Conservation (phyloP, 345 rosid species). For the Raphanus sativus region DNA sequence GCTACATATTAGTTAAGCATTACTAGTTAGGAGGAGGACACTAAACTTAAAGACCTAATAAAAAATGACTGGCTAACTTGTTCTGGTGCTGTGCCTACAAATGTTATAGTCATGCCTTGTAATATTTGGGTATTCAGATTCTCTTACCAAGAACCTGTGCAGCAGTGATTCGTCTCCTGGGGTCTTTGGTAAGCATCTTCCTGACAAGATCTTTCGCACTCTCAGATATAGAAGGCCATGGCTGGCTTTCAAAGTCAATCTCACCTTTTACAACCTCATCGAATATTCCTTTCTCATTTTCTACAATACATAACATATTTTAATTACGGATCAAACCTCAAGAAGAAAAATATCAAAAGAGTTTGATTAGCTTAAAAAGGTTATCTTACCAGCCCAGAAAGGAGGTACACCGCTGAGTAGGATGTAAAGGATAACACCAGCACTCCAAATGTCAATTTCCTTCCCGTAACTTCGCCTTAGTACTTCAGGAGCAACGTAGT, state of each 20-base stretch:
- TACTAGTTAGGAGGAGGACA: slow-evolving; percentile 10
- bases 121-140: neutral
- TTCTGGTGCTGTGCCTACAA: neutral
- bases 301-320: slow-evolving; percentile 42
- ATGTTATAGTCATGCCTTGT: neutral
- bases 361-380: neutral
- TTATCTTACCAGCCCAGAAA: slow-evolving; percentile 82
- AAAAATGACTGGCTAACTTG: neutral
- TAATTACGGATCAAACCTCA: neutral
- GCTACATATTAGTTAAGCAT: slow-evolving; percentile 31
- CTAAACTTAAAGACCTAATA: neutral
- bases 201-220: slow-evolving; percentile 88
- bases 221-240: slow-evolving; percentile 87
- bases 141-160: slow-evolving; percentile 83
- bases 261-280: slow-evolving; percentile 71
- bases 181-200: slow-evolving; percentile 80
- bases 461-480: slow-evolving; percentile 77
- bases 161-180: slow-evolving; percentile 67
- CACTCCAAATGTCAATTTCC: slow-evolving; percentile 96
- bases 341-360: neutral
- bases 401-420: slow-evolving; percentile 95
- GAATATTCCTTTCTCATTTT: slow-evolving; percentile 80
- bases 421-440: slow-evolving; percentile 82
- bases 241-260: slow-evolving; percentile 68
- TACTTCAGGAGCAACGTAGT: slow-evolving; percentile 96